Conservation (phyloP, 2,329 filamentous ascomycete genomes). For the Fusarium agapanthi region DNA sequence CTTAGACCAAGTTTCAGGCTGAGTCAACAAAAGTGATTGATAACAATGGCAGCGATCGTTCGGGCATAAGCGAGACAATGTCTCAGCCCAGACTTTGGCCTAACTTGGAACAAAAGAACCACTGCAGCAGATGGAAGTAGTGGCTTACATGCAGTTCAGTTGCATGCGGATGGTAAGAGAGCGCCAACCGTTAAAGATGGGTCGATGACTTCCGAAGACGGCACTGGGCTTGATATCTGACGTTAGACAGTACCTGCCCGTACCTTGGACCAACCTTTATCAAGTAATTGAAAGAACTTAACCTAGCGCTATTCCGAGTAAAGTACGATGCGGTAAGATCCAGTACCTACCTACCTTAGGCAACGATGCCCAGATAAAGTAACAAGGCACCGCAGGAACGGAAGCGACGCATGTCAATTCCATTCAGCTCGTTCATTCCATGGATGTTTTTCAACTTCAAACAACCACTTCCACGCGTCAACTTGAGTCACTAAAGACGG, state of each 20-base stretch:
- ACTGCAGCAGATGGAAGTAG: conserved; percentile 4
- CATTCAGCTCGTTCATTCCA: neutral
- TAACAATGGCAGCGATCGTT: neutral
- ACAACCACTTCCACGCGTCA: conserved; percentile 20
- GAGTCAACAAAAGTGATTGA: neutral
- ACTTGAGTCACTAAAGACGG: conserved; percentile 5
- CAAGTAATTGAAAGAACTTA: neutral
- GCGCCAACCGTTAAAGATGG: conserved; percentile 12
- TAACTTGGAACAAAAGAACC: neutral
- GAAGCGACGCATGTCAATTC: conserved; percentile 17
- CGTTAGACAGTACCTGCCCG: conserved; percentile 11
- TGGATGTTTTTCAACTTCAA: neutral
- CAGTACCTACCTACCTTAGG: conserved; percentile 7
- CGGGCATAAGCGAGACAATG: conserved; percentile 10
- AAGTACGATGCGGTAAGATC: conserved; percentile 7
- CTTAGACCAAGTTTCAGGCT: neutral
- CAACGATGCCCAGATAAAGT: conserved; percentile 4
- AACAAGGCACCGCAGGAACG: conserved; percentile 14
- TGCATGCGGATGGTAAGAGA: conserved; percentile 24
- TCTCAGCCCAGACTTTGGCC: conserved; percentile 9
- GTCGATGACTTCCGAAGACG: conserved; percentile 32
- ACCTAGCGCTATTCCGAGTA: conserved; percentile 16
- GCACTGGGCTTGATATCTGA: conserved; percentile 25
- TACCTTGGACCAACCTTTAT: conserved; percentile 4
- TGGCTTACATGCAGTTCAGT: neutral